Evolutionary conservation across 345 rosid species (phyloP).

Genomic region (Cochlearia excelsa): DNA sequence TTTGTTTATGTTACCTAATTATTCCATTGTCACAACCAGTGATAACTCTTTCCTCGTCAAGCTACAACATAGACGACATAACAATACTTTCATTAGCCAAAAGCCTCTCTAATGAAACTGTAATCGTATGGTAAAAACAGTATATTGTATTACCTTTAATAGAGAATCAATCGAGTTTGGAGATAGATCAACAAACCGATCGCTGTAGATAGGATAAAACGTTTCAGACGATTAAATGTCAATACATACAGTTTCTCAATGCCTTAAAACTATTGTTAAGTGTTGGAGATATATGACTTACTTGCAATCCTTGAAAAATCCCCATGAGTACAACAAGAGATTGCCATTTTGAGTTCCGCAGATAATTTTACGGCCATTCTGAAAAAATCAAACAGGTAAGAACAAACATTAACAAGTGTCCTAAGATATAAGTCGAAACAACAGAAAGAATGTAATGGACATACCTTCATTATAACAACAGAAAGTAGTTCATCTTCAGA

Average conservation of each 20-base stretch:
- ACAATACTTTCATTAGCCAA: slow-evolving; percentile 18
- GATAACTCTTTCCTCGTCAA: slow-evolving; percentile 85
- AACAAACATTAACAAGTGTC: background rate
- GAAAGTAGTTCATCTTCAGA: slow-evolving; percentile 92
- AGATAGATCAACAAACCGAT: slow-evolving; percentile 81
- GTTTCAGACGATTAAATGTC: slow-evolving; percentile 5
- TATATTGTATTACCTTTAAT: slow-evolving; percentile 55
- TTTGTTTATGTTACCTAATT: slow-evolving; percentile 47
- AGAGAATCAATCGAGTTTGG: slow-evolving; percentile 77
- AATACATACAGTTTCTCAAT: slow-evolving; percentile 1
- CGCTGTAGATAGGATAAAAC: slow-evolving; percentile 49
- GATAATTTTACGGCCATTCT: slow-evolving; percentile 80
- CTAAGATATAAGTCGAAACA: background rate
- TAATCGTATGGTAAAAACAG: slow-evolving; percentile 14
- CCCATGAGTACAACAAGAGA: slow-evolving; percentile 83
- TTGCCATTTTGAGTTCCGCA: slow-evolving; percentile 85
- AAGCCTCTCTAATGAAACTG: background rate
- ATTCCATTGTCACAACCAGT: slow-evolving; percentile 88
- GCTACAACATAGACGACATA: slow-evolving; percentile 42
- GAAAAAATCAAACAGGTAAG: slow-evolving; percentile 24
- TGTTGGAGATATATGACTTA: slow-evolving; percentile 42
- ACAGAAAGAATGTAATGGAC: slow-evolving; percentile 5
- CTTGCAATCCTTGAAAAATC: slow-evolving; percentile 97
- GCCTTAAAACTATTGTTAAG: background rate
- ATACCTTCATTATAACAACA: slow-evolving; percentile 78